Base-by-base conservation (phyloP, 1,139 yeast species). In the Protomyces arabidopsidicola region DNA sequence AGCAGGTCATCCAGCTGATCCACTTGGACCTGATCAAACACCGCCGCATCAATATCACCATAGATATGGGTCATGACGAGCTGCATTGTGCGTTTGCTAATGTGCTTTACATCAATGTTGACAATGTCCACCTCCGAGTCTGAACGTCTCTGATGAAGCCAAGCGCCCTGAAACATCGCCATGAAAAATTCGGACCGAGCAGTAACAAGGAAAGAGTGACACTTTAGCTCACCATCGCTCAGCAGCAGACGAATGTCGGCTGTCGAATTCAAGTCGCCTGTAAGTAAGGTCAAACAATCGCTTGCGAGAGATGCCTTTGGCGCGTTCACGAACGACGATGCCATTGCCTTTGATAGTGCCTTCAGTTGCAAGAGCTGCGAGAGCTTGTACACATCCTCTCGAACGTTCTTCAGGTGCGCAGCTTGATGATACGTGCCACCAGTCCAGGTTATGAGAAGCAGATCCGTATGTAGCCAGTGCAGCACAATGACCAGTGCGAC, bases 151-250 rank as follows among this genome's bases (percentile, higher is more conserved):
- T 45, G 39, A 39, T 24, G 3, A 53, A 53, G 38, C 64, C 53
- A 45, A 50, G 65, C 53, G 12, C 55, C 53, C 18, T 56, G 34
- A 34, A 42, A 36, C 54, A 64, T 70, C 59, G 58, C 69, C 55
- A 56, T 85, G 72, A 89, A 88, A 71, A 80, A 88, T 0, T 84
- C 84, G 53, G 86, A 82, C 65, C 95, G 75, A 0, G 83, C 73
- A 3, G 77, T 71, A 27, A 90, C 72, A 6, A 88, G 73, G 39
- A 78, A 77, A 3, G 86, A 81, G 69, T 84, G 84, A 3, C 67
- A 1, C 75, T 39, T 14, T 67, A 55, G 24, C 72, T 73, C 4
- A 80, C 83, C 68, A 48, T 83, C 85, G 1, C 73, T 68, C 38
- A 86, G 71, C 4, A 66, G 63, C 9, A 81, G 70, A 0, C 66